Percentiles rank a stretch among this genome's conserved stretches.
Conservation (phyloP, 805 yeast genomes). For the Nematodospora valgi region DNA sequence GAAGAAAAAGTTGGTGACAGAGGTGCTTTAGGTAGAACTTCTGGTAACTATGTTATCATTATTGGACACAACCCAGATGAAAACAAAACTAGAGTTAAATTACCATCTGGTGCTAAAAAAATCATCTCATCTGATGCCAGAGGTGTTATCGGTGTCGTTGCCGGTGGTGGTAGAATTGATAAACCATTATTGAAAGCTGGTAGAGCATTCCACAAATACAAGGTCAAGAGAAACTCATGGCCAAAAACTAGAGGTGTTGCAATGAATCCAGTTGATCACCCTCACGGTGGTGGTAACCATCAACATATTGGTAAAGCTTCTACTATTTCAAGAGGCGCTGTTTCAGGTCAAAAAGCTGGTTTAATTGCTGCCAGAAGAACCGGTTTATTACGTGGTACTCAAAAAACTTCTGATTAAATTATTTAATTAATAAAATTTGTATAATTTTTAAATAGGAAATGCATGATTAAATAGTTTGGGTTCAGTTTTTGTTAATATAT, state of each 20-base stretch:
- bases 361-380: conserved; percentile 39
- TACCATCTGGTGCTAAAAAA: conserved; percentile 99
- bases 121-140: conserved; percentile 92
- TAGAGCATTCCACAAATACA: conserved; percentile 99
- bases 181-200: conserved; percentile 99
- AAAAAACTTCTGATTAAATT: conserved; percentile 32
- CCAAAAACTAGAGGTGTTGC: conserved; percentile 99
- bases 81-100: conserved; percentile 98
- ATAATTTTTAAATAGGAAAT: conserved; percentile 10
- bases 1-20: conserved; percentile 99
- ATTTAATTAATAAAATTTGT: conserved; percentile 11
- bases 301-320: conserved; percentile 36
- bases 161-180: conserved; percentile 99
- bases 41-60: conserved; percentile 98
- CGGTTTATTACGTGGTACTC: conserved; percentile 38
- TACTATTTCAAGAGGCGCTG: conserved; percentile 39
- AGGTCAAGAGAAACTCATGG: conserved; percentile 99
- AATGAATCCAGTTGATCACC: conserved; percentile 99
- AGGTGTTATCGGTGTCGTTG: conserved; percentile 99
- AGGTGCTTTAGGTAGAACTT: conserved; percentile 99
- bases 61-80: conserved; percentile 99
- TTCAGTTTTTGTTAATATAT: background rate
- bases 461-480: conserved; percentile 9
- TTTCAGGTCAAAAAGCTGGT: conserved; percentile 40
- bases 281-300: conserved; percentile 98